Evolutionary conservation across 129 eudicot species (phyloP), one percentile per base, ranked within the genome.

Genomic region (Artemisia argyi): DNA sequence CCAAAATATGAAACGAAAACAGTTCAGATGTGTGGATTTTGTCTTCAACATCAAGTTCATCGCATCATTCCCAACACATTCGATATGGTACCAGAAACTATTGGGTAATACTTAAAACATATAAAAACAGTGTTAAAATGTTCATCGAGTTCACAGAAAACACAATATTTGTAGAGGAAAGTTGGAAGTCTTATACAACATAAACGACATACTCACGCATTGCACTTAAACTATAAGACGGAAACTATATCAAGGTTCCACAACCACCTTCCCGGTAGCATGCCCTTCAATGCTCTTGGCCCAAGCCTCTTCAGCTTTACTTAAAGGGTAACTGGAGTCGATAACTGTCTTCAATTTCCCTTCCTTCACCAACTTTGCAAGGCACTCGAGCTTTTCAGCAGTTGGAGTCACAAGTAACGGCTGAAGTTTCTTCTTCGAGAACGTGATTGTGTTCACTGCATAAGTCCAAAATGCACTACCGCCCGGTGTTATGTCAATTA

Each of bases 201-300:
- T 39, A 39, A 39, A 39, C 9, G 10, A 39, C 46, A 39, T 39
- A 7, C 10, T 39, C 46, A 8, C 46, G 0, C 11, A 39, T 5
- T 7, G 2, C 11, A 20, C 2, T 5, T 1, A 5, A 5, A 7
- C 39, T 60, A 39, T 46, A 46, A 9, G 2, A 32, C 2, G 11
- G 46, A 7, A 39, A 9, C 11, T 44, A 17, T 18, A 24, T 13
- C 28, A 73, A 0, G 81, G 79, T 79, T 88, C 97, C 55, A 88
- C 82, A 11, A 92, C 80, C 60, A 89, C 77, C 80, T 92, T 92
- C 66, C 97, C 97, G 3, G 93, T 86, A 32, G 89, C 97, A 71
- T 92, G 97, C 17, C 97, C 96, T 44, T 86, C 89, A 0, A 85
- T 83, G 57, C 81, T 84, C 86, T 78, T 89, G 35, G 83, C 89